Percentiles rank a stretch among this genome's conserved stretches.
These are phyloP conservation scores for cucumber (Cucumis sativus) DNA, from an alignment of 306 rosid genomes.

Conservation along the genomic window Cucumber_9930_V3 NC_026658.2:23843001-23843500, in stretches of 20 bases:
- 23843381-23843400: constrained; percentile 85
- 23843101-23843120: not conserved
- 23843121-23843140: not conserved
- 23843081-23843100: not conserved
- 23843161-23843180: too few relatives aligned
- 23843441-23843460: constrained; percentile 18
- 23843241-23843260: not conserved
- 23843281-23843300: too few relatives aligned
- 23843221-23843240: not conserved
- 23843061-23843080: not conserved
- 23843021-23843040: not conserved
- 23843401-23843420: constrained; percentile 67
- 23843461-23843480: not conserved
- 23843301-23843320: too few relatives aligned
- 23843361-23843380: constrained; percentile 71
- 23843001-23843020: not conserved
- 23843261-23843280: too few relatives aligned
- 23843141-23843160: not conserved
- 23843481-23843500: not conserved
- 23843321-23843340: not conserved
- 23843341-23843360: constrained; percentile 51
- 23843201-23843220: too few relatives aligned
- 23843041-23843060: not conserved
- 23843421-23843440: constrained; percentile 53
- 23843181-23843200: too few relatives aligned